phyloP scores from a whole-genome alignment of 1,284 basidiomycete genomes.

The Trichosporon sp. region DNA sequence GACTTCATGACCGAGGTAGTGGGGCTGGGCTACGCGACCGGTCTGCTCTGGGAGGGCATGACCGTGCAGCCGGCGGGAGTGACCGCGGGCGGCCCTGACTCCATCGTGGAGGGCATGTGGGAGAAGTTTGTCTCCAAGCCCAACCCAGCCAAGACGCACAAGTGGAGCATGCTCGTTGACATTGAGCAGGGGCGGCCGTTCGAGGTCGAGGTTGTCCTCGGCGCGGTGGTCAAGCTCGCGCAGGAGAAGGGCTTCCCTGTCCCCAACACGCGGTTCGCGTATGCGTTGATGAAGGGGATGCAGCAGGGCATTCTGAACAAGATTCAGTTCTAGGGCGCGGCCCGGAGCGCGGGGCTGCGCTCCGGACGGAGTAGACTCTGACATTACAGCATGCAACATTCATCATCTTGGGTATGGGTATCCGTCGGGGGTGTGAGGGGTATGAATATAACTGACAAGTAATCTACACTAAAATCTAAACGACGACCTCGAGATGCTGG shows the following conservation, averaged over 20 bases:
- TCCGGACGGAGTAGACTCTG: background rate
- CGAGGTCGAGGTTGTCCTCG: slow-evolving; percentile 54
- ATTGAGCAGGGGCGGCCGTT: slow-evolving; percentile 38
- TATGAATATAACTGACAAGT: background rate
- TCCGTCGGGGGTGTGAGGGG: no score
- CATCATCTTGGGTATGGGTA: background rate
- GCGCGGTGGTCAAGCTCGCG: slow-evolving; percentile 49
- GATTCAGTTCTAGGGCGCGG: slow-evolving; percentile 1
- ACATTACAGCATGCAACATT: background rate
- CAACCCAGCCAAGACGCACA: slow-evolving; percentile 35
- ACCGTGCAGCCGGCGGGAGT: slow-evolving; percentile 37
- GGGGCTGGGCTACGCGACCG: slow-evolving; percentile 43
- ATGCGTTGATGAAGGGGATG: slow-evolving; percentile 48
- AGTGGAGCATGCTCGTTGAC: slow-evolving; percentile 51
- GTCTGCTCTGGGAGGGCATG: slow-evolving; percentile 48
- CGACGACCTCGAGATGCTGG: background rate
- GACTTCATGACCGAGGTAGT: slow-evolving; percentile 50
- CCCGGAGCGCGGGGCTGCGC: background rate
- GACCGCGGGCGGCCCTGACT: slow-evolving; percentile 33
- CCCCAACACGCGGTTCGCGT: slow-evolving; percentile 43
- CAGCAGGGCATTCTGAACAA: slow-evolving; percentile 34
- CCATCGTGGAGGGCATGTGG: slow-evolving; percentile 26
- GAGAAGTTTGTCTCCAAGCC: slow-evolving; percentile 26
- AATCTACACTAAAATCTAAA: background rate
- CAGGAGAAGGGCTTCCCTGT: slow-evolving; percentile 36